Evolutionary conservation across 2,329 filamentous ascomycete genomes (phyloP), one percentile per base, ranked within the genome.

Genomic region (Sphaerulina musiva): DNA sequence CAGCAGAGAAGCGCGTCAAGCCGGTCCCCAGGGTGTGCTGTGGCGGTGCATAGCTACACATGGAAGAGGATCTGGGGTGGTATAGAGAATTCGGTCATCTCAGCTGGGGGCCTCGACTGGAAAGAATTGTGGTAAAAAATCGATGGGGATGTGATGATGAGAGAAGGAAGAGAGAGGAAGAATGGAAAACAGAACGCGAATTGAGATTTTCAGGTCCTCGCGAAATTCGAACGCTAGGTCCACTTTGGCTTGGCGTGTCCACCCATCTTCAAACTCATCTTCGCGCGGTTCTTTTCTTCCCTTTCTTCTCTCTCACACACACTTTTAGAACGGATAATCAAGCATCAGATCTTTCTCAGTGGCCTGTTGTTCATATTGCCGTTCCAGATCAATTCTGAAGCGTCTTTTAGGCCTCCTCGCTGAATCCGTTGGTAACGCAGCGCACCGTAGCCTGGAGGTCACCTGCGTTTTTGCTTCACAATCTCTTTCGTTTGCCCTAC

Each of bases 301-400:
- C 48, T 50, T 53, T 58, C 48, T 51, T 58, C 53, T 57, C 34
- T 43, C 45, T 62, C 59, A 63, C 60, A 64, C 62, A 53, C 55
- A 59, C 46, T 53, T 48, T 42, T 47, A 43, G 59, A 61, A 64
- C 62, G 62, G 57, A 62, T 64, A 66, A 65, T 66, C 64, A 65
- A 66, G 55, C 62, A 55, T 56, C 52, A 45, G 49, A 58, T 54
- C 60, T 54, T 54, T 53, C 53, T 40, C 53, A 48, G 52, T 63
- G 62, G 62, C 56, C 52, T 59, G 54, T 58, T 41, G 62, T 56
- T 66, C 64, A 66, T 65, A 66, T 66, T 66, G 62, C 51, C 64
- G 62, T 59, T 55, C 62, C 43, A 64, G 60, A 66, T 31, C 34
- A 54, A 62, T 47, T 32, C 29, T 31, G 48, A 51, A 59, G 60